A percentile compares a stretch with the other conserved stretches of the same genome.
These are phyloP conservation scores for Oryza officinalis DNA, from an alignment of 176 grass and related monocot species.

Conservation along the genomic window DNA sequence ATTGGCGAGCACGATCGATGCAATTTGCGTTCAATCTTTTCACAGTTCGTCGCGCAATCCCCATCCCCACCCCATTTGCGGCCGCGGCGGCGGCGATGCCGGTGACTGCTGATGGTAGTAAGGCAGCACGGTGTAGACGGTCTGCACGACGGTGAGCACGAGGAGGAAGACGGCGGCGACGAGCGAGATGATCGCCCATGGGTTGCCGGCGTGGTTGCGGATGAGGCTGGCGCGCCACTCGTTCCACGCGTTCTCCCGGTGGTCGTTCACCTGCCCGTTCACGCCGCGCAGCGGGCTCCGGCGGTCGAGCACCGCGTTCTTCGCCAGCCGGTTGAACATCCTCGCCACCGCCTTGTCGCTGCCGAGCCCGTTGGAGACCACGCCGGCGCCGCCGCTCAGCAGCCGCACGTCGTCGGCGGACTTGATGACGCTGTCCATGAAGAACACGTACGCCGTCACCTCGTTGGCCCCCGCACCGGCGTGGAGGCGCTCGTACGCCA, in stretches of 20 bases:
- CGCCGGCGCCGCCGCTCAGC: constrained; percentile 37
- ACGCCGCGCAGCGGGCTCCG: constrained; percentile 46
- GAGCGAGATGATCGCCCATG: constrained; percentile 54
- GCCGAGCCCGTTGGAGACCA: constrained; percentile 48
- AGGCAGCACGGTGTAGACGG: background rate
- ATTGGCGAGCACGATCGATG: too few species aligned
- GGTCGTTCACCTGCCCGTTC: constrained; percentile 41
- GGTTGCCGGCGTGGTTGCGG: constrained; percentile 54
- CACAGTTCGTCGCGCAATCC: too few species aligned
- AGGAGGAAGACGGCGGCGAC: constrained; percentile 49
- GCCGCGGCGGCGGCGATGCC: too few species aligned
- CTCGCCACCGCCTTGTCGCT: constrained; percentile 53
- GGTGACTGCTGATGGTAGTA: background rate
- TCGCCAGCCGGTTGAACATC: constrained; percentile 51
- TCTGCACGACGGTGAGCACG: background rate
- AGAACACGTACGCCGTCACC: constrained; percentile 60
- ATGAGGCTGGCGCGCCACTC: constrained; percentile 54
- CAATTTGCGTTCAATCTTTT: too few species aligned
- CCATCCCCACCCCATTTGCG: too few species aligned
- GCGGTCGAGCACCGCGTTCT: constrained; percentile 48
- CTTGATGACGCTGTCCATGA: constrained; percentile 66
- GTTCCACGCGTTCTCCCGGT: constrained; percentile 45
- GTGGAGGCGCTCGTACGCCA: background rate
- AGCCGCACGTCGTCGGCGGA: constrained; percentile 46
- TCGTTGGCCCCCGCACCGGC: constrained; percentile 34